Conservation (phyloP, 1,284 basidiomycete species). For the Exobasidium cylindrosporum region DNA sequence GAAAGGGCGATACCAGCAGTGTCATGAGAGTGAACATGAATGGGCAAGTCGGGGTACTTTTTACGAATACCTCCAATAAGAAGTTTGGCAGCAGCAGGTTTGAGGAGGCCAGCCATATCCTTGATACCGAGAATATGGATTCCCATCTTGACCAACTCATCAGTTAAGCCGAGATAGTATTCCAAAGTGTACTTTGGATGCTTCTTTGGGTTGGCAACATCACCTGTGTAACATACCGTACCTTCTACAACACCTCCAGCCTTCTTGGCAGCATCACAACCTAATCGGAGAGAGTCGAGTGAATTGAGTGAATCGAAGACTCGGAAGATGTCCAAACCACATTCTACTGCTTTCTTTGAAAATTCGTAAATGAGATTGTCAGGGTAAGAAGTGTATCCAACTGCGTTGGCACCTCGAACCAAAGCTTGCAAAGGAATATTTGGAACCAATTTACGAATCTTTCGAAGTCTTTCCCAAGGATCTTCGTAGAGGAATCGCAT, state of each 20-base stretch:
- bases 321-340: constrained; percentile 98
- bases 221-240: constrained; percentile 96
- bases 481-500: constrained; percentile 99
- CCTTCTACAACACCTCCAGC: constrained; percentile 90
- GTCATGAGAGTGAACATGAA: constrained; percentile 99
- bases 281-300: constrained; percentile 51
- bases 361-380: constrained; percentile 98
- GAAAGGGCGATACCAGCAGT: constrained; percentile 97
- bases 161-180: constrained; percentile 95
- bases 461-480: constrained; percentile 96
- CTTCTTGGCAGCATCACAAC: constrained; percentile 97
- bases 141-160: constrained; percentile 88
- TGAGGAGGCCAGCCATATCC: constrained; percentile 98
- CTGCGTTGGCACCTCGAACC: constrained; percentile 97
- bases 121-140: constrained; percentile 98
- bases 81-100: constrained; percentile 88
- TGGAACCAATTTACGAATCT: constrained; percentile 89
- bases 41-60: constrained; percentile 94
- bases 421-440: constrained; percentile 99
- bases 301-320: constrained; percentile 87
- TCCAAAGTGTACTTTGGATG: constrained; percentile 90
- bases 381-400: constrained; percentile 98
- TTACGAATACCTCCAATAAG: constrained; percentile 90
- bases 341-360: constrained; percentile 81
- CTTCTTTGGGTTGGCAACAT: constrained; percentile 90